Base-by-base conservation (phyloP, 2,329 filamentous ascomycete species). In the Coccinonectria pachysandricola region DNA sequence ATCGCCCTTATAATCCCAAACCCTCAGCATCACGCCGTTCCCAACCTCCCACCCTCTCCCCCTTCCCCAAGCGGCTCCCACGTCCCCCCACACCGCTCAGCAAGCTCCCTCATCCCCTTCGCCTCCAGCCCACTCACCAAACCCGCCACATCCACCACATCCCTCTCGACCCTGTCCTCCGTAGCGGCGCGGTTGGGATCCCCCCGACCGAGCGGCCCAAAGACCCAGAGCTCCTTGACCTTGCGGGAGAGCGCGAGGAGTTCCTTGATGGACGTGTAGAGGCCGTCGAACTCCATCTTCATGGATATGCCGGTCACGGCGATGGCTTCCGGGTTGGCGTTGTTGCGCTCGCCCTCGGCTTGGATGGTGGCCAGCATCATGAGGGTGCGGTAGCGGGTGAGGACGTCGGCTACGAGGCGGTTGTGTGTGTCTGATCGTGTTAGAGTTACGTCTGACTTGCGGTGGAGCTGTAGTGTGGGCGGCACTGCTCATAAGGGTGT, bases 161-260 rank as follows among this genome's bases (percentile, higher is more conserved):
- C 48, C 13, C 35, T 39, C 25, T 59, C 50, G 6, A 60, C 46
- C 30, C 43, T 45, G 24, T 51, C 52, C 23, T 59, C 54, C 32
- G 53, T 54, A 7, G 47, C 49, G 26, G 46, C 47, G 20, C 48
- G 46, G 21, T 49, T 47, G 12, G 45, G 45, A 30, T 60, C 54
- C 19, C 51, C 50, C 29, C 54, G 41, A 30, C 57, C 53, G 15
- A 64, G 52, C 24, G 61, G 46, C 1, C 60, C 53, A 30, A 60
- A 56, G 27, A 64, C 43, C 62, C 62, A 58, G 25, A 63, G 50
- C 44, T 66, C 52, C 36, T 65, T 62, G 46, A 64, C 50, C 24
- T 54, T 52, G 27, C 59, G 57, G 13, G 55, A 59, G 4, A 63
- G 49, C 4, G 58, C 46, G 28, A 63, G 52, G 6, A 63, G 57